Conservation (phyloP, 306 rosid species). For the Castanea crenata region DNA sequence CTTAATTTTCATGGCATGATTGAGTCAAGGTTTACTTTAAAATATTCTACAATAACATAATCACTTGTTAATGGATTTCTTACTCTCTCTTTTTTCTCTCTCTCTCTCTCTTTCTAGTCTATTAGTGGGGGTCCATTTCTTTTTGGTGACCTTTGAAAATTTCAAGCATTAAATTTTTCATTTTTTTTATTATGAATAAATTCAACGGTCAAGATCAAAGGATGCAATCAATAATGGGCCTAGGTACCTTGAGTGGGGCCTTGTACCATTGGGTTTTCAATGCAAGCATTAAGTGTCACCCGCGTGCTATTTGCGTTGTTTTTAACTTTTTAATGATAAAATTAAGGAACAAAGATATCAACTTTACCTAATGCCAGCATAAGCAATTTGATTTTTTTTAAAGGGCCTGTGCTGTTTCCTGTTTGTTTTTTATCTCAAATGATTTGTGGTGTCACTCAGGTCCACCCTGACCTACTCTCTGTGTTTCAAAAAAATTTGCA, state of each 20-base stretch:
- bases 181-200: neutral
- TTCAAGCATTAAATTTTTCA: slow-evolving; percentile 5
- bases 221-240: slow-evolving; percentile 35
- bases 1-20: slow-evolving; percentile 19
- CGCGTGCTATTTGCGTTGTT: slow-evolving; percentile 28
- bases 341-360: slow-evolving; percentile 9
- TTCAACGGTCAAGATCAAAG: slow-evolving; percentile 38
- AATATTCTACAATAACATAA: slow-evolving; percentile 23
- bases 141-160: slow-evolving; percentile 11
- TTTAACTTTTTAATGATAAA: slow-evolving; percentile 9
- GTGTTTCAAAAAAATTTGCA: neutral
- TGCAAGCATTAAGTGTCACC: slow-evolving; percentile 28
- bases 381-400: neutral
- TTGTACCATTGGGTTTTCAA: slow-evolving; percentile 32
- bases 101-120: slow-evolving; percentile 4
- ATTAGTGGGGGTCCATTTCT: slow-evolving; percentile 30
- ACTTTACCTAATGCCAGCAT: slow-evolving; percentile 43
- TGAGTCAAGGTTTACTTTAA: slow-evolving; percentile 28
- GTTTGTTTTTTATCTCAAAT: neutral
- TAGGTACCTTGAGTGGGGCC: slow-evolving; percentile 40
- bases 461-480: neutral
- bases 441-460: neutral
- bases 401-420: neutral
- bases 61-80: slow-evolving; percentile 19
- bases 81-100: neutral